A percentile compares a stretch with the other conserved stretches of the same genome.
Evolutionary conservation across 1,284 basidiomycete genomes (phyloP).

Genomic region (Schizophyllum amplum): DNA sequence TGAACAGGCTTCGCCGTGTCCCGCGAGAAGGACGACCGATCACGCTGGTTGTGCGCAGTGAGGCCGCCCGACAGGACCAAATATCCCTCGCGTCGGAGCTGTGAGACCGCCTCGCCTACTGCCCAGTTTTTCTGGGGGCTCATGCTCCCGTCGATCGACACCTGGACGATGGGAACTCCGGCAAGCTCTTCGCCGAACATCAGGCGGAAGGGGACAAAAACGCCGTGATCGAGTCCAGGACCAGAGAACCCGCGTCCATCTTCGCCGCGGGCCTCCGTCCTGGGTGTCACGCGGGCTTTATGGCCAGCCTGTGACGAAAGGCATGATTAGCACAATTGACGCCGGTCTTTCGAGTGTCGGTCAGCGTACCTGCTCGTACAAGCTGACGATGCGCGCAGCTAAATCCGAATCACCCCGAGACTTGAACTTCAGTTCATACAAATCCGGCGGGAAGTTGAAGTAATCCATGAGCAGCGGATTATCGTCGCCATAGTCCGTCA

Average conservation of each 20-base stretch:
- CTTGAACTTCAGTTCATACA: slow-evolving; percentile 58
- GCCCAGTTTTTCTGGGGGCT: slow-evolving; percentile 57
- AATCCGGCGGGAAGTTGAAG: slow-evolving; percentile 49
- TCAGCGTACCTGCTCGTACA: slow-evolving; percentile 47
- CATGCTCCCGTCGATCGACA: slow-evolving; percentile 57
- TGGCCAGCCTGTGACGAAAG: slow-evolving; percentile 40
- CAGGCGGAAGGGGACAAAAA: slow-evolving; percentile 67
- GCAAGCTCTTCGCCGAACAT: slow-evolving; percentile 65
- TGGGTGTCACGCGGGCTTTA: slow-evolving; percentile 40
- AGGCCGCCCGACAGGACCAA: slow-evolving; percentile 67
- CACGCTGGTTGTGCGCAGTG: slow-evolving; percentile 58
- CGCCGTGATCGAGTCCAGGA: slow-evolving; percentile 62
- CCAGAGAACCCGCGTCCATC: slow-evolving; percentile 64
- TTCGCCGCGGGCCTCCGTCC: slow-evolving; percentile 46
- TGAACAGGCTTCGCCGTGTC: slow-evolving; percentile 36
- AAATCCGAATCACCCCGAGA: slow-evolving; percentile 52
- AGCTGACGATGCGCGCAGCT: slow-evolving; percentile 48
- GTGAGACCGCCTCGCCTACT: slow-evolving; percentile 51
- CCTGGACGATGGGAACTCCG: slow-evolving; percentile 59
- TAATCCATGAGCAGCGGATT: slow-evolving; percentile 72
- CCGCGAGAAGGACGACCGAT: slow-evolving; percentile 44
- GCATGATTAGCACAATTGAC: background rate
- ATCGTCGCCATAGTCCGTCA: slow-evolving; percentile 65
- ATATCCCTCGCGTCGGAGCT: slow-evolving; percentile 60
- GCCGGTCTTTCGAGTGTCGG: no score